A percentile compares a stretch with the other conserved stretches of the same genome.
phyloP scores from a whole-genome alignment of 345 rosid genomes.

The Eucalyptus microcorys region DNA sequence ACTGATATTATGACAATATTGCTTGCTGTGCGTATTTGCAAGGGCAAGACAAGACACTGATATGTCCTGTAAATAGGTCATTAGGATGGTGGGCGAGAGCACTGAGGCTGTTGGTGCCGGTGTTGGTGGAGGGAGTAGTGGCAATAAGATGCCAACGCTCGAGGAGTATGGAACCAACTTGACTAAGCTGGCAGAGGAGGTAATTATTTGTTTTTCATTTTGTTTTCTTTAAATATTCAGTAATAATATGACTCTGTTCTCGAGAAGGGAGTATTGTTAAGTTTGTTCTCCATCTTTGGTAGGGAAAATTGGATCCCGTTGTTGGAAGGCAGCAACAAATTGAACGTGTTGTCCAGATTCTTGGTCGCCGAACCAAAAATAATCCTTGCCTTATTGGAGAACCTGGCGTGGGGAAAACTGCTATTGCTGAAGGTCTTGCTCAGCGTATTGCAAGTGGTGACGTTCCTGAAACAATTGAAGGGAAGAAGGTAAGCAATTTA shows the following conservation, averaged over 20 bases:
- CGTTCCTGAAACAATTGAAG: slow-evolving; percentile 94
- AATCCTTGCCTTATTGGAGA: slow-evolving; percentile 99
- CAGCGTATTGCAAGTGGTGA: slow-evolving; percentile 89
- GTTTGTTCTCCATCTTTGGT: not conserved
- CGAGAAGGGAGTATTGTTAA: not conserved
- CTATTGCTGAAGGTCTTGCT: slow-evolving; percentile 99
- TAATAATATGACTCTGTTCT: not conserved
- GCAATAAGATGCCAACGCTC: slow-evolving; percentile 92
- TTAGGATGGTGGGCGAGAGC: slow-evolving; percentile 98
- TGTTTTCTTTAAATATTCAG: not conserved
- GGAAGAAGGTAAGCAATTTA: slow-evolving; percentile 61
- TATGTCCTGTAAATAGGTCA: slow-evolving; percentile 37
- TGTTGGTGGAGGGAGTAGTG: slow-evolving; percentile 67
- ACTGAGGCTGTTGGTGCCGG: slow-evolving; percentile 69
- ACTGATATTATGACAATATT: not conserved
- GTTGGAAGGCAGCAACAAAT: slow-evolving; percentile 98
- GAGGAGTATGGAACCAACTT: slow-evolving; percentile 98
- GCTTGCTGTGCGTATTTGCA: not conserved
- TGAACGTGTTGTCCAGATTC: slow-evolving; percentile 88
- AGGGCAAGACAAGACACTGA: not conserved
- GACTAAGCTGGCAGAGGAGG: slow-evolving; percentile 98
- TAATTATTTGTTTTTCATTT: slow-evolving; percentile 2
- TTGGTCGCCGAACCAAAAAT: slow-evolving; percentile 96
- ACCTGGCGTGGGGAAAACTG: slow-evolving; percentile 99
- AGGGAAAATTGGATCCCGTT: slow-evolving; percentile 99